Evolutionary conservation across 164 flowering plant species (phyloP), one percentile per base, ranked within the genome.

Genomic region (Pachysandra terminalis): DNA sequence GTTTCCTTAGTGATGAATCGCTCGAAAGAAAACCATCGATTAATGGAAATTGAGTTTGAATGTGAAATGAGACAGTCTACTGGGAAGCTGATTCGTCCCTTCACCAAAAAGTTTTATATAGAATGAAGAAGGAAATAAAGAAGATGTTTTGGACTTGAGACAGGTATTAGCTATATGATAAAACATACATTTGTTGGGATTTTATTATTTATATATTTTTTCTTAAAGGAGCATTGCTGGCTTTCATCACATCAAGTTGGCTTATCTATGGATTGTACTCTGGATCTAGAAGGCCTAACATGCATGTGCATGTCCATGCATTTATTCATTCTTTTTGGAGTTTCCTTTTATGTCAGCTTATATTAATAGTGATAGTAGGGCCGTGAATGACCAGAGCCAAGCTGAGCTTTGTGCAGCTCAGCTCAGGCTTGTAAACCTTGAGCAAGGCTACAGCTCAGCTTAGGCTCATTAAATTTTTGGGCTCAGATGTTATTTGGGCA

Each of bases 1-100:
- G 81, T 81, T 22, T 75, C 89, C 45, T 87, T 92, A 74, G 63
- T 75, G 51, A 92, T 95, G 98, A 77, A 19, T 22, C 97, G 98
- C 5, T 89, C 98, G 9, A 82, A 81, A 65, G 92, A 85, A 72
- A 92, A 95, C 75, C 98, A 95, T 75, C 82, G 98, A 24, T 67
- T 92, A 67, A 81, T 95, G 90, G 96, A 90, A 69, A 89, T 90
- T 77, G 97, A 90, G 52, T 70, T 95, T 58, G 76, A 73, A 27
- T 81, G 82, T 69, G 87, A 86, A 71, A 69, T 89, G 41, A 80
- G 25, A 65, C 78, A 71, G 51, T 55, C 79, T 61, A 80, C 91
- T 69, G 97, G 93, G 67, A 79, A 74, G 69, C 69, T 59, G 56
- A 77, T 74, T 67, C 79, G 77, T 22, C 74, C 84, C 24, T 59